Base-by-base conservation (phyloP, 805 yeast species). In the Myxozyma monticola region DNA sequence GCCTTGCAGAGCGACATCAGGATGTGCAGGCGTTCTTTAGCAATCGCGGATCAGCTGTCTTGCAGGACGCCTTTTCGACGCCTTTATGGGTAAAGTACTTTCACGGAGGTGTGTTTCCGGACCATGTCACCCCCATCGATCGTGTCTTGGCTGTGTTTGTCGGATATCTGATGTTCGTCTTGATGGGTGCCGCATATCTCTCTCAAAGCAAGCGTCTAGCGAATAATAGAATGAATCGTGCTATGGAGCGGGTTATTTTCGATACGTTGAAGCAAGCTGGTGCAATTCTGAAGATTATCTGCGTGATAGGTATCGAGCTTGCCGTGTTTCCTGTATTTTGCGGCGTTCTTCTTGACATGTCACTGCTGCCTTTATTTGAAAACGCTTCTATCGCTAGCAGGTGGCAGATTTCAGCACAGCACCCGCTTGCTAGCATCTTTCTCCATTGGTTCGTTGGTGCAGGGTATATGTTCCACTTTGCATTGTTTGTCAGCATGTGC, bases 301-400 rank as follows among this genome's bases (percentile, higher is more conserved):
- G 78, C 10, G 76, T 93, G 22, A 85, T 90, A 62, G 76, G 83
- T 4, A 76, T 88, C 41, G 99, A 93, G 65, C 75, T 89, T 43
- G 75, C 85, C n/a, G 72, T 84, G 5, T 91, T 93, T 71, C 99
- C 99, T 1, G 74, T 85, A 0, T 81, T 81, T 60, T 89, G 97
- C 62, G 99, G 99, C 1, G 67, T 79, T 57, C 76, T 88, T 62
- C 66, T 91, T 24, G 90, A 85, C 59, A 71, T 84, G 51, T 83
- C 88, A 2, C 56, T 83, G 2, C 72, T 83, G 3, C 93, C 95
- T 1, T 58, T 85, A 2, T 60, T 81, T 40, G 60, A 55, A 2
- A 40, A 45, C 24, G 50, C 54, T 3, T 29, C 59, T 18, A 9
- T 53, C 9, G 26, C 9, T 7, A 35, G 18, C 7, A 44, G 59